Evolutionary conservation across 495 filamentous ascomycete species (phyloP).

Genomic region (Coniosporium apollinis): DNA sequence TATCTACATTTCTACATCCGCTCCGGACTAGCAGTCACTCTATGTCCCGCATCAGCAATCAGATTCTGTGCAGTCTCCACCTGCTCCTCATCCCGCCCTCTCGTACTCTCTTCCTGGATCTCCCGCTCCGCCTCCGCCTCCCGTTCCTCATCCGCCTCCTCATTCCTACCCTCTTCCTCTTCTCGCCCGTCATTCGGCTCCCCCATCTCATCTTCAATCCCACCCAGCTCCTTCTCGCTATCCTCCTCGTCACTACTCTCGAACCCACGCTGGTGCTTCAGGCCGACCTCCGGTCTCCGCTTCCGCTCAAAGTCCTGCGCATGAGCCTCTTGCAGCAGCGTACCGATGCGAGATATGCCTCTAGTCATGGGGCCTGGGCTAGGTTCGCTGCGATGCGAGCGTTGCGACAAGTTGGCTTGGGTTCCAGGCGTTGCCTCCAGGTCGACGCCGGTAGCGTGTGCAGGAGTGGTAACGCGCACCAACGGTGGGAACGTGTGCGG

Average conservation of each 20-base stretch:
- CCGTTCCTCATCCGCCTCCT: no score
- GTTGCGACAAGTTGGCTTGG: not conserved
- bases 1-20: no score
- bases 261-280: slow-evolving; percentile 4
- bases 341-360: slow-evolving; percentile 31
- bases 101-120: no score
- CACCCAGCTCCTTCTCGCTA: slow-evolving; percentile 1
- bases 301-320: slow-evolving; percentile 76
- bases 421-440: slow-evolving; percentile 5
- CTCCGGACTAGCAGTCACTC: no score
- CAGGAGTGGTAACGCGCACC: not conserved
- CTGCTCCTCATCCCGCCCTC: no score
- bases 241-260: slow-evolving; percentile 14
- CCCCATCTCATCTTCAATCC: not conserved
- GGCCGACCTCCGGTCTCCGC: slow-evolving; percentile 28
- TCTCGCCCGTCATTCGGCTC: slow-evolving; percentile 1
- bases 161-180: slow-evolving; percentile 1
- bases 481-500: slow-evolving; percentile 1
- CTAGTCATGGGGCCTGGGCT: slow-evolving; percentile 7
- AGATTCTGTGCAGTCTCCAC: no score
- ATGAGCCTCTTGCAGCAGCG: slow-evolving; percentile 57
- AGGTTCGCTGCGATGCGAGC: no score
- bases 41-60: no score
- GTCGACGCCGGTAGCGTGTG: slow-evolving; percentile 2
- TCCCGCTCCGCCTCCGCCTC: no score